Evolutionary conservation across 2,329 filamentous ascomycete genomes (phyloP).

Genomic region (Fusarium brevicatenulatum): DNA sequence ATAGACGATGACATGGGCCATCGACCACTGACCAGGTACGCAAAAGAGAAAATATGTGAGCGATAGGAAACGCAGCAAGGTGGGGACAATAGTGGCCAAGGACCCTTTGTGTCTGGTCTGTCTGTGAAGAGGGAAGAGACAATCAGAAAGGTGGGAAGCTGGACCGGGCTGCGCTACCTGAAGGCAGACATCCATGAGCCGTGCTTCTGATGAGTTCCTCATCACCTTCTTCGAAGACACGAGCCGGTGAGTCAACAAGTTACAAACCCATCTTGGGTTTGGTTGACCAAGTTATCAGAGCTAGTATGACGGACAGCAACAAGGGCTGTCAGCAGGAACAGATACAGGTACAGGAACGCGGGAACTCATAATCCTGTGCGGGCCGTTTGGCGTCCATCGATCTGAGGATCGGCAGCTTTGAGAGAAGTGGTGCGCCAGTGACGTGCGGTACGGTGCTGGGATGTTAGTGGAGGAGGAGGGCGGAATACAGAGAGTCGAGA

Average conservation of each 20-base stretch:
- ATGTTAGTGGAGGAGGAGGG: constrained; percentile 36
- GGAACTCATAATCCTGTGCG: constrained; percentile 31
- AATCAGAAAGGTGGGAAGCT: constrained; percentile 26
- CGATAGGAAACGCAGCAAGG: constrained; percentile 34
- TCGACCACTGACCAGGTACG: constrained; percentile 1
- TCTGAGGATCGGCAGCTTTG: constrained; percentile 42
- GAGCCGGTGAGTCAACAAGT: not conserved
- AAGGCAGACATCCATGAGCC: not conserved
- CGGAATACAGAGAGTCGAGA: not conserved
- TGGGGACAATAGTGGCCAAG: constrained; percentile 26
- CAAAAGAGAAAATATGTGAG: constrained; percentile 13
- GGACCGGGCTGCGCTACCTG: not conserved
- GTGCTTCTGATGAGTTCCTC: not conserved
- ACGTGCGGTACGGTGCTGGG: constrained; percentile 40
- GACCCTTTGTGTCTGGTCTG: constrained; percentile 29
- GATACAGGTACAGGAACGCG: constrained; percentile 21
- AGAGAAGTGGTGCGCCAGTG: constrained; percentile 39
- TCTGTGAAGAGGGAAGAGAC: constrained; percentile 16
- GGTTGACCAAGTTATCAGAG: not conserved
- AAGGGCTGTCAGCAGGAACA: constrained; percentile 26
- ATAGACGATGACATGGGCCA: constrained; percentile 13
- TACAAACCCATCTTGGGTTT: not conserved
- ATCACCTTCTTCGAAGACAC: not conserved
- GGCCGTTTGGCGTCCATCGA: constrained; percentile 43
- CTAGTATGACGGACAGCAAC: constrained; percentile 1